Evolutionary conservation across 2,329 filamentous ascomycete species (phyloP).

Genomic region (Hypoxylon sp.): DNA sequence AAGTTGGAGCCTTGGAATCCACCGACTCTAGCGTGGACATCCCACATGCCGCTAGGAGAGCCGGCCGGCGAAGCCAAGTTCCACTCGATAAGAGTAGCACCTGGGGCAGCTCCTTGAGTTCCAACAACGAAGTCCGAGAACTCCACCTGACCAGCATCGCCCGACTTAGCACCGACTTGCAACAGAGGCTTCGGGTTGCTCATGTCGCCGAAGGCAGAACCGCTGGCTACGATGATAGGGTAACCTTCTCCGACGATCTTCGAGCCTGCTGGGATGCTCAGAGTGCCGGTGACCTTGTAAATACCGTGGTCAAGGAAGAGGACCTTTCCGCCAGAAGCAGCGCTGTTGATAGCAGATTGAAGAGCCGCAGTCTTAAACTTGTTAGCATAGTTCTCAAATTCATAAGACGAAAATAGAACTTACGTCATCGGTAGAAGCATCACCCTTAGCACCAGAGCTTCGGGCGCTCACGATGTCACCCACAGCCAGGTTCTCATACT

Average conservation of each 20-base stretch:
- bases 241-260: slow-evolving; percentile 56
- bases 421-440: slow-evolving; percentile 77
- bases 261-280: slow-evolving; percentile 62
- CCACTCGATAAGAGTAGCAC: slow-evolving; percentile 80
- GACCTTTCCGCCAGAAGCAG: slow-evolving; percentile 64
- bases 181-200: slow-evolving; percentile 75
- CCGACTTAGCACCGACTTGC: slow-evolving; percentile 71
- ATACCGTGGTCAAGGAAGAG: slow-evolving; percentile 71
- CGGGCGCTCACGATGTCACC: slow-evolving; percentile 70
- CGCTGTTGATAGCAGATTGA: slow-evolving; percentile 68
- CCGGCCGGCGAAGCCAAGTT: slow-evolving; percentile 69
- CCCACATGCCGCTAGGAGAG: slow-evolving; percentile 74
- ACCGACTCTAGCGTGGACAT: slow-evolving; percentile 81
- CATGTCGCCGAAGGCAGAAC: slow-evolving; percentile 69
- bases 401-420: slow-evolving; percentile 63
- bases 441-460: slow-evolving; percentile 75
- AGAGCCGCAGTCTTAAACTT: slow-evolving; percentile 66
- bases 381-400: slow-evolving; percentile 58
- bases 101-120: slow-evolving; percentile 75
- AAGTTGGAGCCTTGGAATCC: slow-evolving; percentile 79
- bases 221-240: slow-evolving; percentile 67
- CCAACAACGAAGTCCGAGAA: slow-evolving; percentile 80
- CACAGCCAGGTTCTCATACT: slow-evolving; percentile 73
- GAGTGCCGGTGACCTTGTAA: slow-evolving; percentile 66
- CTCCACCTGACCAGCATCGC: slow-evolving; percentile 76